Evolutionary conservation across 345 rosid species (phyloP).

Genomic region (Salix dunnii): DNA sequence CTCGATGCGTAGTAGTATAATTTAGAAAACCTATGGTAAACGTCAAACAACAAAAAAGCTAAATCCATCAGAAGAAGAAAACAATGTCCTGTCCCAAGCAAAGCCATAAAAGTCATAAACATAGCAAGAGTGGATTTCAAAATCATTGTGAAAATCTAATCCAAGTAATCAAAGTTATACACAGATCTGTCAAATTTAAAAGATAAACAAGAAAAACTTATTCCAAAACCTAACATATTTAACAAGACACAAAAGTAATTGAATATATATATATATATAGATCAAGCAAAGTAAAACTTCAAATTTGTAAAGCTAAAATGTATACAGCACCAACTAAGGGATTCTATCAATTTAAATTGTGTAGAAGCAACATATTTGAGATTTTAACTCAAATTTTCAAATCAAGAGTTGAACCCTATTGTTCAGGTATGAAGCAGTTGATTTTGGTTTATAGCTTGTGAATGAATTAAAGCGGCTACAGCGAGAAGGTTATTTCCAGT

Average conservation of each 20-base stretch:
- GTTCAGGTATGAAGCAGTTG: neutral
- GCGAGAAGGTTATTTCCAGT: too few relatives aligned
- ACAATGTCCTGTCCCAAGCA: neutral
- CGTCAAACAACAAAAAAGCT: neutral
- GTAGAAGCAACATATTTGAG: neutral
- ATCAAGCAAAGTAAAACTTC: neutral
- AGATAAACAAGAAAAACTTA: neutral
- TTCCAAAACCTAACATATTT: neutral
- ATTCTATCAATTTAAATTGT: neutral
- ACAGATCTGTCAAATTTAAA: neutral
- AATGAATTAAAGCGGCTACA: too few relatives aligned
- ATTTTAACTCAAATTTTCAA: neutral
- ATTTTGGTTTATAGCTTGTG: neutral
- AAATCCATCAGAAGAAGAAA: neutral
- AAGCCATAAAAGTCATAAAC: neutral
- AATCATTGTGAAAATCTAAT: neutral
- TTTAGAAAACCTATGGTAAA: neutral
- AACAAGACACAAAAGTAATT: too few relatives aligned
- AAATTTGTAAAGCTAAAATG: neutral
- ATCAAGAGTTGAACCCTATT: neutral
- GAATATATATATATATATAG: too few relatives aligned
- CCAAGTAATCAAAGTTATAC: neutral
- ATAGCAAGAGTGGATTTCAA: neutral
- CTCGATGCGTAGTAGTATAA: neutral
- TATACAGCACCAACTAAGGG: neutral